Evolutionary conservation across 371 early-diverging fungal species (phyloP).

Genomic region (Mortierella sp.): DNA sequence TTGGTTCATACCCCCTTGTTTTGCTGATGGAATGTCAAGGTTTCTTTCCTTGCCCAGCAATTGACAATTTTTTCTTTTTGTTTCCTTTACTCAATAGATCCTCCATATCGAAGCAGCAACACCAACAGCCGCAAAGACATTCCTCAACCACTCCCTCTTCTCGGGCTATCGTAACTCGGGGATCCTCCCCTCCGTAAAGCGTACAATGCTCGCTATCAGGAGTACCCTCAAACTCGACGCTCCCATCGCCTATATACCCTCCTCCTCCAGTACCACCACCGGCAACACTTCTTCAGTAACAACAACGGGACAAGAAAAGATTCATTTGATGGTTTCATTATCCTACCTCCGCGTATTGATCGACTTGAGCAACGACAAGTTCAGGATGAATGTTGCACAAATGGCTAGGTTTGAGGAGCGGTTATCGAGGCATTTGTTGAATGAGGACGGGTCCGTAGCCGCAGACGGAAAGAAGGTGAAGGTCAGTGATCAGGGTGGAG

Average conservation of each 20-base stretch:
- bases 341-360: constrained; percentile 63
- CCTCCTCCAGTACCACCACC: neutral
- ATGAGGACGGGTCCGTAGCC: neutral
- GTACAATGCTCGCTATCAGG: constrained; percentile 75
- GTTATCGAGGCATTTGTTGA: constrained; percentile 47
- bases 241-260: constrained; percentile 70
- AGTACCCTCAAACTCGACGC: constrained; percentile 74
- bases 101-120: constrained; percentile 73
- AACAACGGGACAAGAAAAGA: constrained; percentile 31
- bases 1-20: too few species aligned
- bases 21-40: neutral
- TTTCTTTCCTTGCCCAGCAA: too few species aligned
- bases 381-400: constrained; percentile 64
- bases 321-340: constrained; percentile 65
- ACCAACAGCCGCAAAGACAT: constrained; percentile 66
- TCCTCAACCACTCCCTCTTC: constrained; percentile 66
- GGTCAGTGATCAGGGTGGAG: constrained; percentile 38
- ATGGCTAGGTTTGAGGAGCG: constrained; percentile 65
- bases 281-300: neutral
- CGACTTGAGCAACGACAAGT: constrained; percentile 68
- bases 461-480: constrained; percentile 2
- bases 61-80: neutral
- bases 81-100: constrained; percentile 57
- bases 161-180: constrained; percentile 77
- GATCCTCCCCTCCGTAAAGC: constrained; percentile 68